Evolutionary conservation across 371 early-diverging fungal species (phyloP).

Genomic region (Antonospora locustae): DNA sequence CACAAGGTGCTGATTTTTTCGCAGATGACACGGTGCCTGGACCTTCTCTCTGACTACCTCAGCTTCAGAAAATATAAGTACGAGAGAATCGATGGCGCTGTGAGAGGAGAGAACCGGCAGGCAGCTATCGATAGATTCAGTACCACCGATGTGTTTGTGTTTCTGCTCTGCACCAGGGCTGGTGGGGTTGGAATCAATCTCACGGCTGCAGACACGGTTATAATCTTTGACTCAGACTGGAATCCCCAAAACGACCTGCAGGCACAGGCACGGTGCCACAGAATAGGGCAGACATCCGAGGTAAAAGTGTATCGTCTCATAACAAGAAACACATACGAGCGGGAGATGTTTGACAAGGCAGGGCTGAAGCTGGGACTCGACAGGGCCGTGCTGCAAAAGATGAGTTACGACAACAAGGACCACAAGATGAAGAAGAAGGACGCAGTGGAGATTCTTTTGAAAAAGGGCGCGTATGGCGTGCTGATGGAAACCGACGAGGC

Average conservation of each 20-base stretch:
- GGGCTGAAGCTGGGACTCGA: conserved; percentile 78
- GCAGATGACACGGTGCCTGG: conserved; percentile 93
- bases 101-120: conserved; percentile 69
- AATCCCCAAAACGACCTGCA: conserved; percentile 88
- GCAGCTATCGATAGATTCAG: conserved; percentile 83
- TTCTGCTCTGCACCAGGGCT: conserved; percentile 73
- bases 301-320: conserved; percentile 73
- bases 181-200: conserved; percentile 89
- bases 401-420: conserved; percentile 56
- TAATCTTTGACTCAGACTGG: conserved; percentile 86
- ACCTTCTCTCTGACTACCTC: conserved; percentile 94
- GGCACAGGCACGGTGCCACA: conserved; percentile 75
- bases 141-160: conserved; percentile 63
- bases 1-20: conserved; percentile 87
- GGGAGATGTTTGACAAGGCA: conserved; percentile 83
- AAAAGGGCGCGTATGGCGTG: conserved; percentile 56
- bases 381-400: conserved; percentile 67
- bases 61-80: conserved; percentile 62
- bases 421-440: conserved; percentile 58
- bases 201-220: conserved; percentile 79
- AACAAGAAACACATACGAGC: conserved; percentile 74
- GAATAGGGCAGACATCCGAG: conserved; percentile 79
- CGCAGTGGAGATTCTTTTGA: conserved; percentile 75
- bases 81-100: conserved; percentile 73
- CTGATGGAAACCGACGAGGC: conserved; percentile 68